phyloP scores from a whole-genome alignment of 2,329 filamentous ascomycete genomes.

The Davidsoniella australis region DNA sequence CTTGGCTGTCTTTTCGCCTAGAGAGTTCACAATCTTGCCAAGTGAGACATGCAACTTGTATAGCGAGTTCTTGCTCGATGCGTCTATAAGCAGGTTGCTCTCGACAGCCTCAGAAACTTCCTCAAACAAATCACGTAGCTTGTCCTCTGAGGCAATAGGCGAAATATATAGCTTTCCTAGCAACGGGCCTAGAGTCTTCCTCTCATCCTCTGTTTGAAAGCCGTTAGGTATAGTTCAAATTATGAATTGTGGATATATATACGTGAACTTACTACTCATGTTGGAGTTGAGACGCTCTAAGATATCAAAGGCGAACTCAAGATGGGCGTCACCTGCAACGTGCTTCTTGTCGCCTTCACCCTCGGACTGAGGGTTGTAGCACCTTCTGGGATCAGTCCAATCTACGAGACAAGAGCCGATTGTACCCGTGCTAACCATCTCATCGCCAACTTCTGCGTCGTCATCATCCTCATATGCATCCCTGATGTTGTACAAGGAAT shows the following conservation, averaged over 20 bases:
- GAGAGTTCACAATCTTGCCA: constrained; percentile 47
- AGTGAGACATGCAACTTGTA: constrained; percentile 52
- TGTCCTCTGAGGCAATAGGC: constrained; percentile 42
- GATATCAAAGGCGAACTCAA: constrained; percentile 60
- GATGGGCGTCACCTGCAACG: constrained; percentile 62
- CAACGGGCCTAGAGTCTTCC: constrained; percentile 61
- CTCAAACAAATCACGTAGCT: constrained; percentile 39
- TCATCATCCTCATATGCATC: constrained; percentile 61
- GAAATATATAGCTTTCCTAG: constrained; percentile 71
- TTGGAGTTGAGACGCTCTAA: constrained; percentile 55
- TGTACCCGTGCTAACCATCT: constrained; percentile 60
- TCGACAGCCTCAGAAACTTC: constrained; percentile 47
- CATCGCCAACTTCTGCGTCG: constrained; percentile 55
- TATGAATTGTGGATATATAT: background rate
- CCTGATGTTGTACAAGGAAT: constrained; percentile 54
- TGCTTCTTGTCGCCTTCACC: constrained; percentile 42
- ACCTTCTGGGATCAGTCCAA: constrained; percentile 88
- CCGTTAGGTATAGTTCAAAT: constrained; percentile 17
- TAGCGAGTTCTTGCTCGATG: constrained; percentile 43
- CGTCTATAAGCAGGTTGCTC: constrained; percentile 39
- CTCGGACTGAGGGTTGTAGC: constrained; percentile 32
- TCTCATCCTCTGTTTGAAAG: constrained; percentile 52
- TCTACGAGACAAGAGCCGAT: constrained; percentile 75
- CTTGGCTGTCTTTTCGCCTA: constrained; percentile 28
- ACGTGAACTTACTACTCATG: constrained; percentile 41